A percentile compares a stretch with the other conserved stretches of the same genome.
Evolutionary conservation across 257 asterid genomes (phyloP).

Genomic region (Paulownia fortunei): DNA sequence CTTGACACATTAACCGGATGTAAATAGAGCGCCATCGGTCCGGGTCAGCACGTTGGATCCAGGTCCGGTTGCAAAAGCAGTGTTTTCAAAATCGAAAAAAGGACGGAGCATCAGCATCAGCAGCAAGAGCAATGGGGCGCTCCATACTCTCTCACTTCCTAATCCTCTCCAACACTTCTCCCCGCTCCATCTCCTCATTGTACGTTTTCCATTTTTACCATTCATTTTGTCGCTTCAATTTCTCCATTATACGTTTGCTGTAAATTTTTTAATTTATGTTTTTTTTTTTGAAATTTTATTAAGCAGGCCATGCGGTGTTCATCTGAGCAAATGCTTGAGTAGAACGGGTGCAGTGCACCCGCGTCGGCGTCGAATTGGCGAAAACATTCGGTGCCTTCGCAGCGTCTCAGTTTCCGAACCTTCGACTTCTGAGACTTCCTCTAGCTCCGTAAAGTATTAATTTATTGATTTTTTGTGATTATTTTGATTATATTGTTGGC

Average conservation of each 20-base stretch:
- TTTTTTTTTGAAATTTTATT: neutral
- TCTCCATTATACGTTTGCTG: slow-evolving; percentile 3
- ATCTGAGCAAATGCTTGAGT: slow-evolving; percentile 44
- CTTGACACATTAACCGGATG: neutral
- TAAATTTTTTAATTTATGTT: neutral
- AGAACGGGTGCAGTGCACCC: slow-evolving; percentile 36
- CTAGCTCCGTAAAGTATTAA: slow-evolving; percentile 60
- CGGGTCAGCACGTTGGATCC: slow-evolving; percentile 15
- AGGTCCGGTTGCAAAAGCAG: neutral
- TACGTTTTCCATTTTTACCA: slow-evolving; percentile 15
- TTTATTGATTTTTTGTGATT: neutral
- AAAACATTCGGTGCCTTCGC: slow-evolving; percentile 59
- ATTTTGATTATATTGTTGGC: neutral
- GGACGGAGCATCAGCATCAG: neutral
- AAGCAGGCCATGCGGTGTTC: slow-evolving; percentile 50
- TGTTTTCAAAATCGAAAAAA: neutral
- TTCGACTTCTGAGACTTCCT: slow-evolving; percentile 54
- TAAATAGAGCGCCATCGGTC: neutral
- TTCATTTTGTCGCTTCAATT: slow-evolving; percentile 10
- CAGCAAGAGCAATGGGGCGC: slow-evolving; percentile 61
- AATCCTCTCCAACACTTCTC: slow-evolving; percentile 57
- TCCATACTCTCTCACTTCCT: slow-evolving; percentile 64
- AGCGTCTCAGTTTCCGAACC: slow-evolving; percentile 59
- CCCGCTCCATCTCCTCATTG: slow-evolving; percentile 59
- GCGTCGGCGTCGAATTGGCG: slow-evolving; percentile 33